These are phyloP conservation scores for Arabis hirsuta DNA, from an alignment of 345 rosid genomes.

Conservation along the genomic window DNA sequence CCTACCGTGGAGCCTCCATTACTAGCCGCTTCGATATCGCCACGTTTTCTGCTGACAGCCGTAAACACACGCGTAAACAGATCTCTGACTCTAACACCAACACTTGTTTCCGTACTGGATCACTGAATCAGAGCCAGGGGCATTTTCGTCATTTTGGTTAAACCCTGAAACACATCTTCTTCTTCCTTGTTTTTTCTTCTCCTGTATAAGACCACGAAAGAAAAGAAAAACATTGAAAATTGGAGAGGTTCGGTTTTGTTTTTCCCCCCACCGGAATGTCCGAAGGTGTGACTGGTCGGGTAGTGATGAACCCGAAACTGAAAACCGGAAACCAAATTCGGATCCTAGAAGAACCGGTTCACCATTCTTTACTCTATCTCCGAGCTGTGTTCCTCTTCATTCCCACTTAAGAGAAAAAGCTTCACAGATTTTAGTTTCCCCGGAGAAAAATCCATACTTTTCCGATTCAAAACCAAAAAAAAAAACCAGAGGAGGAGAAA, in stretches of 20 bases:
- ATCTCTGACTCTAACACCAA: neutral
- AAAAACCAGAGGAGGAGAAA: neutral
- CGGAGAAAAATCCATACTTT: neutral
- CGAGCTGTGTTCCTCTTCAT: conserved; percentile 84
- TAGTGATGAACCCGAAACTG: conserved; percentile 56
- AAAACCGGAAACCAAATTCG: conserved; percentile 32
- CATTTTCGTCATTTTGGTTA: neutral
- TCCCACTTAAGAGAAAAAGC: conserved; percentile 54
- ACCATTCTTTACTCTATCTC: conserved; percentile 65
- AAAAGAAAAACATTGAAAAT: neutral
- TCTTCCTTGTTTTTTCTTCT: conserved; percentile 10
- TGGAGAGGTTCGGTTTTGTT: conserved; percentile 14
- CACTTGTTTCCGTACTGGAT: conserved; percentile 28
- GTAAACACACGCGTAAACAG: conserved; percentile 9
- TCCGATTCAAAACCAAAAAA: neutral
- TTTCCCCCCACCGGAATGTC: conserved; percentile 25
- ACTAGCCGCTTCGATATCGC: neutral
- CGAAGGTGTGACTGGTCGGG: conserved; percentile 32
- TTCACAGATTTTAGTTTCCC: neutral
- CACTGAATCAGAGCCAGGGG: neutral
- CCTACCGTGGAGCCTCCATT: neutral
- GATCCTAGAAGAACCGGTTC: conserved; percentile 51
- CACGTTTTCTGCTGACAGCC: neutral
- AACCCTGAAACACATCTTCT: neutral
- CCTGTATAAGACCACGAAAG: neutral